Evolutionary conservation across 2,329 filamentous ascomycete genomes (phyloP).

Genomic region (Penicillium griseofulvum): DNA sequence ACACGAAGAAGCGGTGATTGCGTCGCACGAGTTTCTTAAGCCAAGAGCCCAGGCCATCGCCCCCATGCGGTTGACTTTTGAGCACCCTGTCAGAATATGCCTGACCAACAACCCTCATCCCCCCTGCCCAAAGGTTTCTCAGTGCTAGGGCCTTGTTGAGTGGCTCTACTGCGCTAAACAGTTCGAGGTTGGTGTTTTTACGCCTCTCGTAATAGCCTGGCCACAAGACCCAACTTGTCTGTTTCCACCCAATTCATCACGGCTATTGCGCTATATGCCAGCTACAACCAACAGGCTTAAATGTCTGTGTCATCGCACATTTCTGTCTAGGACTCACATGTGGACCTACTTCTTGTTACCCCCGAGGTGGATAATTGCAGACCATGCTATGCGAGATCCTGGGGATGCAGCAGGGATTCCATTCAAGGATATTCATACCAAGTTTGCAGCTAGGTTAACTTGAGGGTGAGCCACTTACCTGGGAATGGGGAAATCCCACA

Average conservation of each 20-base stretch:
- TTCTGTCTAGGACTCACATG: not conserved
- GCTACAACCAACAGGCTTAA: not conserved
- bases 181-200: not conserved
- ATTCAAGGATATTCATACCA: not conserved
- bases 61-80: not conserved
- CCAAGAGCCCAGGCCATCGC: not conserved
- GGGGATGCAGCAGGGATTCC: not conserved
- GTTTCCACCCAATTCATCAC: not conserved
- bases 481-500: not conserved
- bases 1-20: conserved; percentile 43
- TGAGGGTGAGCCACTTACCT: not conserved
- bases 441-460: not conserved
- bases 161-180: not conserved
- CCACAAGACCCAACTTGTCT: not conserved
- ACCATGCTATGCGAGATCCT: not conserved
- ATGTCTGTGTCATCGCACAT: not conserved
- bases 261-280: not conserved
- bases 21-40: not conserved
- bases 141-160: not conserved
- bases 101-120: not conserved
- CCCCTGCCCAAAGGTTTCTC: not conserved
- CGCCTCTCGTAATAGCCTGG: not conserved
- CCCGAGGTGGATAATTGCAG: not conserved
- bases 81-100: not conserved
- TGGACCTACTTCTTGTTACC: not conserved